Conservation (phyloP, 345 rosid species). For the Linum lewisii region DNA sequence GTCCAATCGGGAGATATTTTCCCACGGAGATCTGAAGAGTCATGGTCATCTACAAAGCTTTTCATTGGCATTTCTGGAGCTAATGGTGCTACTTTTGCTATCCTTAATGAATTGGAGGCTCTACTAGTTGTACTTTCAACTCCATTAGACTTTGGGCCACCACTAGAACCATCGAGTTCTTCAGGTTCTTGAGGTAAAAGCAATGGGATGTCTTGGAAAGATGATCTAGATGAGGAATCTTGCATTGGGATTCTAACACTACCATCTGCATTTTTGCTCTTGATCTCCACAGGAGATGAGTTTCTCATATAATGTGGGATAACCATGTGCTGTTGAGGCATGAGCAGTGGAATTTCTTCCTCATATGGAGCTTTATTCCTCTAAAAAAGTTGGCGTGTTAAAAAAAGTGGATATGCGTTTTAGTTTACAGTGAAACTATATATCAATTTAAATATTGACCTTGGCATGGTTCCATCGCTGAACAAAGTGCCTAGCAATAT, state of each 20-base stretch:
- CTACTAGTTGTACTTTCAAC: constrained; percentile 26
- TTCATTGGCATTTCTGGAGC: constrained; percentile 68
- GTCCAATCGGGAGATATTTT: constrained; percentile 21
- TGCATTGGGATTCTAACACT: constrained; percentile 37
- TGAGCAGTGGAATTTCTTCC: constrained; percentile 88
- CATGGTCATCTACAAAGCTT: constrained; percentile 77
- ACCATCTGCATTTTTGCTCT: constrained; percentile 36
- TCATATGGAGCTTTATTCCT: constrained; percentile 93
- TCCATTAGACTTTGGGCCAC: constrained; percentile 33
- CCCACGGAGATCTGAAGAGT: constrained; percentile 23
- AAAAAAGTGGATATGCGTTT: constrained; percentile 1
- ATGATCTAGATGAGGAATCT: constrained; percentile 70
- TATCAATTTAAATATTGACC: constrained; percentile 32
- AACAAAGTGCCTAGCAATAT: constrained; percentile 92
- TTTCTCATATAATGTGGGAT: constrained; percentile 90
- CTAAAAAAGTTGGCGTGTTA: constrained; percentile 26
- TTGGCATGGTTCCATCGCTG: constrained; percentile 99
- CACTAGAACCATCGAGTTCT: constrained; percentile 36
- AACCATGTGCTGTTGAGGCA: constrained; percentile 99
- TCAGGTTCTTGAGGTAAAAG: constrained; percentile 83
- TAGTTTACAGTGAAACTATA: constrained; percentile 2
- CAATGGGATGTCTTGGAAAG: constrained; percentile 83
- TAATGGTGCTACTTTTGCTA: constrained; percentile 41
- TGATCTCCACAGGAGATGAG: constrained; percentile 38
- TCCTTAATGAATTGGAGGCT: constrained; percentile 47